Conservation (phyloP, 495 filamentous ascomycete species). For the Neurospora sp. region DNA sequence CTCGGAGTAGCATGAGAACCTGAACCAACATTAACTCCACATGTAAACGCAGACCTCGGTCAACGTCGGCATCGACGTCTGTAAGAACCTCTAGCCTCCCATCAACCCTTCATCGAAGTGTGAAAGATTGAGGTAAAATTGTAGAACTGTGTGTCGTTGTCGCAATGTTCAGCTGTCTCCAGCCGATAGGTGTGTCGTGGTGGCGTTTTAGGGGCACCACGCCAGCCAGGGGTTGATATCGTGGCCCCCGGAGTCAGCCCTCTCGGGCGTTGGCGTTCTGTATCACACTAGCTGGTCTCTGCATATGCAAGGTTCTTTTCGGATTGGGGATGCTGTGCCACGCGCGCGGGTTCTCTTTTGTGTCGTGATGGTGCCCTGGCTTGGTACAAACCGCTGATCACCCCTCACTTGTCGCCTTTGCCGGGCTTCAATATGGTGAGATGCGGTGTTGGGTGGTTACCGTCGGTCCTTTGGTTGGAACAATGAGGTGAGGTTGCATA, state of each 20-base stretch:
- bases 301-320: constrained; percentile 7
- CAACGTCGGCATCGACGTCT: neutral
- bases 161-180: neutral
- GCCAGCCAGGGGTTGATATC: neutral
- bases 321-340: constrained; percentile 1
- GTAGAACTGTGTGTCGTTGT: neutral
- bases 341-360: neutral
- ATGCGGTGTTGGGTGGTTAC: too few relatives aligned
- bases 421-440: neutral
- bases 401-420: neutral
- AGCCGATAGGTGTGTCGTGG: neutral
- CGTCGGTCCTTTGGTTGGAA: too few relatives aligned
- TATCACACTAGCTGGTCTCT: neutral
- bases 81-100: neutral
- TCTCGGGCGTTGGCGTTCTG: neutral
- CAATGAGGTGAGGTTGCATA: neutral
- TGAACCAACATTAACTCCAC: too few relatives aligned
- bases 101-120: neutral
- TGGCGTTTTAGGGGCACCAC: neutral
- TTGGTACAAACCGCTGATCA: neutral
- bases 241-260: neutral
- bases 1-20: neutral
- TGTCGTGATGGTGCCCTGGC: neutral
- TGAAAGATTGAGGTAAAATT: neutral
- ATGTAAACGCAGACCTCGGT: neutral